Percentiles rank a stretch among this genome's conserved stretches.
Conservation (phyloP, 1,284 basidiomycete species). For the Waitea zeae region DNA sequence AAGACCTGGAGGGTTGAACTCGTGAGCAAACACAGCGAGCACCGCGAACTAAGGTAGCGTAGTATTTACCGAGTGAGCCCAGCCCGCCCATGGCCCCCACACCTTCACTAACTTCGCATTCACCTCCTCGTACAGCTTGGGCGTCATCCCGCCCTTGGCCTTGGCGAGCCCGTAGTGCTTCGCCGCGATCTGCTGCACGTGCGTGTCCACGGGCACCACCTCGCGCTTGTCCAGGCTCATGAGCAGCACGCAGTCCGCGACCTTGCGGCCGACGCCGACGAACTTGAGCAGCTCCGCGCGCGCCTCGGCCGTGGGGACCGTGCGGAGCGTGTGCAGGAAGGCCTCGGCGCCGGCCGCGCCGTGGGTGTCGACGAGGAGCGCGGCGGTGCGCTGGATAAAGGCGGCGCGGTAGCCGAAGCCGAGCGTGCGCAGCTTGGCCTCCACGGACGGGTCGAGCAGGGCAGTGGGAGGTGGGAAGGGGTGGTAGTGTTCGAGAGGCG, state of each 20-base stretch:
- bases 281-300: conserved; percentile 64
- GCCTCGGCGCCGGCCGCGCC: conserved; percentile 29
- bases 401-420: conserved; percentile 95
- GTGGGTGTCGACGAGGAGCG: conserved; percentile 53
- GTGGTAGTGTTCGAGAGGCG: conserved; percentile 29
- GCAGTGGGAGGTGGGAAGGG: conserved; percentile 72
- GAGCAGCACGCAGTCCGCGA: conserved; percentile 86
- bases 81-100: conserved; percentile 82
- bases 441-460: conserved; percentile 46
- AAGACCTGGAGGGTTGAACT: conserved; percentile 24
- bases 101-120: conserved; percentile 41
- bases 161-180: conserved; percentile 61
- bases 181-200: conserved; percentile 75
- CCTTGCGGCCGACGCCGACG: conserved; percentile 89
- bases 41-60: background rate
- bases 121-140: conserved; percentile 64
- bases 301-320: conserved; percentile 34
- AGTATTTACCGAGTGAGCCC: conserved; percentile 70
- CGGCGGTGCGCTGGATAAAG: conserved; percentile 75
- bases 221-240: conserved; percentile 91
- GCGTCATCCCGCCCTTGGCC: conserved; percentile 39
- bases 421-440: conserved; percentile 54
- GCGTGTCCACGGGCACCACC: conserved; percentile 85
- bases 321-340: conserved; percentile 46
- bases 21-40: background rate